A percentile compares a stretch with the other conserved stretches of the same genome.
Conservation (phyloP, 257 asterid species). For the Salvia hispanica region DNA sequence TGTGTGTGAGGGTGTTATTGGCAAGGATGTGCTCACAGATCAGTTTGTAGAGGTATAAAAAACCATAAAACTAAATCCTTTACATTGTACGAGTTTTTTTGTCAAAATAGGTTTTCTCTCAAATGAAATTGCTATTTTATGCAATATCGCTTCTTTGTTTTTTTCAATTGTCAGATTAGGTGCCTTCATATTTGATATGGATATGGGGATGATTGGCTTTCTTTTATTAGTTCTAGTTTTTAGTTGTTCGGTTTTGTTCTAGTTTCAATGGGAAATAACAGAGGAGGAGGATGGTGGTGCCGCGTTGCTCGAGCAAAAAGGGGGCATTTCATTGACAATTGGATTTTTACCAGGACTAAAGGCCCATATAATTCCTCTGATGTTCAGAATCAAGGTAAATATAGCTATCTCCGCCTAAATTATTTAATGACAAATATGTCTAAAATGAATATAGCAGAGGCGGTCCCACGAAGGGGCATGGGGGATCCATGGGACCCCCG, state of each 20-base stretch:
- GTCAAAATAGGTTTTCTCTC: neutral
- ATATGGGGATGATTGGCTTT: neutral
- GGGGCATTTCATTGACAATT: slow-evolving; percentile 62
- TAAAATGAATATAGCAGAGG: neutral
- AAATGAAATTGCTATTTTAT: neutral
- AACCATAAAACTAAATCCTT: neutral
- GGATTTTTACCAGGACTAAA: slow-evolving; percentile 76
- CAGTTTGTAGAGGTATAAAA: slow-evolving; percentile 60
- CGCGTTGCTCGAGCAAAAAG: slow-evolving; percentile 19
- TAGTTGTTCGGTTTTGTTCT: slow-evolving; percentile 23
- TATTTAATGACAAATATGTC: slow-evolving; percentile 5
- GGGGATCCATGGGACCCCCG: no score
- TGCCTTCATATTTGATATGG: slow-evolving; percentile 9
- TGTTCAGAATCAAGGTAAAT: slow-evolving; percentile 37
- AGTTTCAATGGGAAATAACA: slow-evolving; percentile 67
- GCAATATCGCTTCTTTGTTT: neutral
- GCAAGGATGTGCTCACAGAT: slow-evolving; percentile 55
- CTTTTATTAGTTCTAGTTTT: neutral
- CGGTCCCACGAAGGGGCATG: no score
- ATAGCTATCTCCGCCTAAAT: slow-evolving; percentile 18
- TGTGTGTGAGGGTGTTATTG: slow-evolving; percentile 63
- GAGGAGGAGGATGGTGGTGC: slow-evolving; percentile 39
- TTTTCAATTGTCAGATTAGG: slow-evolving; percentile 3
- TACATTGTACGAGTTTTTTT: neutral
- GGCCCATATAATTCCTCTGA: slow-evolving; percentile 53